Percentiles rank a stretch among this genome's conserved stretches.
phyloP scores from a whole-genome alignment of 2,329 filamentous ascomycete species.

The Chrysoporthe austroafricana region DNA sequence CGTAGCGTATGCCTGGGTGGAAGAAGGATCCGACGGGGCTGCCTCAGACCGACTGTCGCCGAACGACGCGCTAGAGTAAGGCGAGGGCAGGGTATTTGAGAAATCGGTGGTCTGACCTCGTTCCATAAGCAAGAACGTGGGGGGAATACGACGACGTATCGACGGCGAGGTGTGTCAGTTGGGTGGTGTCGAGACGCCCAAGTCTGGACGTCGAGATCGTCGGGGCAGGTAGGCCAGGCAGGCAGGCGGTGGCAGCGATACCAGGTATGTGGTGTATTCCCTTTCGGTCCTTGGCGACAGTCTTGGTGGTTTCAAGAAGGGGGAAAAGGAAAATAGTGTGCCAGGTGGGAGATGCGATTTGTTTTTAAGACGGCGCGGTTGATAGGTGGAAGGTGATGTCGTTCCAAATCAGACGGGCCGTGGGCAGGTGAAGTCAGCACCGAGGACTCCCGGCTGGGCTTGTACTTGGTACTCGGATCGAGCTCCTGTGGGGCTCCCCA shows the following conservation, averaged over 20 bases:
- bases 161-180: not conserved
- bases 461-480: slow-evolving; percentile 27
- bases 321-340: not conserved
- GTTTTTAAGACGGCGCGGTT: slow-evolving; percentile 6
- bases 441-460: slow-evolving; percentile 10
- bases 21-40: slow-evolving; percentile 78
- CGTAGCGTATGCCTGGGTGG: slow-evolving; percentile 87
- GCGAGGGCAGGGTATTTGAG: slow-evolving; percentile 83
- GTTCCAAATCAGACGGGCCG: slow-evolving; percentile 13
- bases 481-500: slow-evolving; percentile 25
- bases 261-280: not conserved
- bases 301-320: not conserved
- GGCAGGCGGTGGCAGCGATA: not conserved
- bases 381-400: slow-evolving; percentile 8
- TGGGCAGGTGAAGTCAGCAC: slow-evolving; percentile 12
- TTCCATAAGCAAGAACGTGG: slow-evolving; percentile 52
- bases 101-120: slow-evolving; percentile 69
- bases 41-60: slow-evolving; percentile 81
- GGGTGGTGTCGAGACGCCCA: not conserved
- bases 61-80: slow-evolving; percentile 67
- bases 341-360: slow-evolving; percentile 6
- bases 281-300: not conserved
- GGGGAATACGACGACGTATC: slow-evolving; percentile 1
- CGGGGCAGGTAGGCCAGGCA: not conserved
- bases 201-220: not conserved